phyloP scores from a whole-genome alignment of 1,284 basidiomycete species.

The Pseudozyma pruni region DNA sequence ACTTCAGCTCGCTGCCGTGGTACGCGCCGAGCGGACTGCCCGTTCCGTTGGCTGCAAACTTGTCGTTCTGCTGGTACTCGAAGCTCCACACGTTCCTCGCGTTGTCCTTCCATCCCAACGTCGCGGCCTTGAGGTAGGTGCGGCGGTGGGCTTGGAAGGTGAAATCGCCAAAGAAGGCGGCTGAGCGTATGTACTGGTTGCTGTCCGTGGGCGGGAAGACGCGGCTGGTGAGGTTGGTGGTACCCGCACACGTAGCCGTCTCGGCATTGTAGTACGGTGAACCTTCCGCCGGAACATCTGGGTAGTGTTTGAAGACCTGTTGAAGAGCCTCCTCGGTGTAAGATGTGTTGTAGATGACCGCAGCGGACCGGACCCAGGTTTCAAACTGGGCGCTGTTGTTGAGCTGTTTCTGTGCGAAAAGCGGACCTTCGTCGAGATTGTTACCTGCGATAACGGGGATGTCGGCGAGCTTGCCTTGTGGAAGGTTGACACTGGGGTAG shows the following conservation, averaged over 20 bases:
- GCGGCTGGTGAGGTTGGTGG: conserved; percentile 17
- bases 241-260: conserved; percentile 20
- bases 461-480: conserved; percentile 33
- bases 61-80: conserved; percentile 38
- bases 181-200: conserved; percentile 37
- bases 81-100: conserved; percentile 23
- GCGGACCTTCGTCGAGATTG: conserved; percentile 45
- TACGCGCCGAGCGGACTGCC: conserved; percentile 24
- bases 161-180: conserved; percentile 38
- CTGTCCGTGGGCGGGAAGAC: conserved; percentile 13
- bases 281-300: conserved; percentile 25
- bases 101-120: conserved; percentile 12
- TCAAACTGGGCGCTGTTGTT: conserved; percentile 24
- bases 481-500: conserved; percentile 30
- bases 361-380: conserved; percentile 18
- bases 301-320: conserved; percentile 26
- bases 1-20: conserved; percentile 29
- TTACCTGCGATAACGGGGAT: conserved; percentile 50
- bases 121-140: conserved; percentile 14
- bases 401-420: conserved; percentile 25
- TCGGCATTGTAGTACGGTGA: conserved; percentile 39
- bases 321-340: conserved; percentile 29
- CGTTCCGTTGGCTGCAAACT: conserved; percentile 18
- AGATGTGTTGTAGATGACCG: conserved; percentile 39
- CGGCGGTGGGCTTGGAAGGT: conserved; percentile 38